Evolutionary conservation across 1,139 yeast species (phyloP).

Genomic region (Barnettozyma hawaiiensis): DNA sequence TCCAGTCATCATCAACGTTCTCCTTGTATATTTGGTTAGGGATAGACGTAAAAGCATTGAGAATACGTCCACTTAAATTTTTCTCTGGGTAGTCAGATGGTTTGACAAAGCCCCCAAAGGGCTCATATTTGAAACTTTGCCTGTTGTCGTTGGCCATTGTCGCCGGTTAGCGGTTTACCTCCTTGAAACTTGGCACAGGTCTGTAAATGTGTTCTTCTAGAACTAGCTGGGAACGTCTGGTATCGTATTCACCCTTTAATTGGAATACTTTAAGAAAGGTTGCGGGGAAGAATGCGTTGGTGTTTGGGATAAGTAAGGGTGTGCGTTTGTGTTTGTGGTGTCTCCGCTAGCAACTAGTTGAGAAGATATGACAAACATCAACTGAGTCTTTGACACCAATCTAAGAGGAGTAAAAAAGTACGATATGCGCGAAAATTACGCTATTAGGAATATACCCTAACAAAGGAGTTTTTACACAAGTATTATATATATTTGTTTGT

Average conservation of each 20-base stretch:
- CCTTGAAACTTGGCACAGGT: neutral
- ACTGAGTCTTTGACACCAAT: neutral
- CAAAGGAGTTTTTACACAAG: neutral
- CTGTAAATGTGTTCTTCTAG: neutral
- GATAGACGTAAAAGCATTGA: constrained; percentile 62
- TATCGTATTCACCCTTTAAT: no score
- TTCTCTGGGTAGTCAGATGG: constrained; percentile 21
- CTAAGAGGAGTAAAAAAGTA: no score
- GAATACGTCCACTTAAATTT: constrained; percentile 47
- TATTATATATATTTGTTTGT: no score
- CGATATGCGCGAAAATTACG: constrained; percentile 6
- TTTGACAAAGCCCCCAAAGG: constrained; percentile 18
- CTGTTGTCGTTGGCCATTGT: constrained; percentile 4
- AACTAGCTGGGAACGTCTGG: no score
- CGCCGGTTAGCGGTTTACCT: neutral
- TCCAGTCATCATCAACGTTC: constrained; percentile 32
- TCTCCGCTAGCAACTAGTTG: neutral
- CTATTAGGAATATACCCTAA: neutral
- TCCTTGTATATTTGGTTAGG: constrained; percentile 56
- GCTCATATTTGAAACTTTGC: constrained; percentile 9
- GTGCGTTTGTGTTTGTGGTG: no score
- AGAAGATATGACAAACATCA: neutral
- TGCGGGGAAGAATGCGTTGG: neutral
- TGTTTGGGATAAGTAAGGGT: no score
- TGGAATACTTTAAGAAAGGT: neutral